Conservation (phyloP, 805 yeast genomes). For the Teunomyces kruisii region DNA sequence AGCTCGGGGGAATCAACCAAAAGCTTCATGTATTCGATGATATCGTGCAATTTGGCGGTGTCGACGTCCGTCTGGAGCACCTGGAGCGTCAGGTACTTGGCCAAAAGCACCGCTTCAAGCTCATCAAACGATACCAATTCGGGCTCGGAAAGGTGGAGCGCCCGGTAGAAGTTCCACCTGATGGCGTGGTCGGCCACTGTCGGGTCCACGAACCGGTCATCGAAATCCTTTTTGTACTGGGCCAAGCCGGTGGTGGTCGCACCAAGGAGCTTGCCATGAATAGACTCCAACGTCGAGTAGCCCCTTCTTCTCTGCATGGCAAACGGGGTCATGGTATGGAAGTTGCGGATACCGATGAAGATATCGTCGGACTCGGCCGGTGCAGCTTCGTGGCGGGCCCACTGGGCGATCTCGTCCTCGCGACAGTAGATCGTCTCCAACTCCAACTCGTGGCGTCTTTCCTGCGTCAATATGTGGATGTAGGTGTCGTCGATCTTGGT, state of each 20-base stretch:
- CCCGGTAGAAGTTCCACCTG: conserved; percentile 22
- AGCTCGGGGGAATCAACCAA: conserved; percentile 34
- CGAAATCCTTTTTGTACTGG: conserved; percentile 12
- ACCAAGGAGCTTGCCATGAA: background rate
- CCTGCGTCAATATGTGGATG: conserved; percentile 71
- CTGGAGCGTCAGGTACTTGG: conserved; percentile 25
- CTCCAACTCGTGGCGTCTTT: conserved; percentile 65
- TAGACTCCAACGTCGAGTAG: background rate
- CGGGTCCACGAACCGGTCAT: conserved; percentile 8
- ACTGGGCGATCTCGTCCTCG: conserved; percentile 34
- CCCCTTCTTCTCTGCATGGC: background rate
- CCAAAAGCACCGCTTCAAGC: conserved; percentile 23
- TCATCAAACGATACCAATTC: conserved; percentile 22
- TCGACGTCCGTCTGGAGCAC: conserved; percentile 9
- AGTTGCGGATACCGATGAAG: conserved; percentile 22
- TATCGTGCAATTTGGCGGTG: conserved; percentile 25
- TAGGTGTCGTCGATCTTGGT: conserved; percentile 60
- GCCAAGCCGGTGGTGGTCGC: background rate
- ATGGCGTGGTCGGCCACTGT: conserved; percentile 17
- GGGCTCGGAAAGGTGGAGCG: conserved; percentile 27
- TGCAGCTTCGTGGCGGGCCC: conserved; percentile 16
- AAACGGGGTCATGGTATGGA: conserved; percentile 37
- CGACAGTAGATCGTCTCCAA: conserved; percentile 69
- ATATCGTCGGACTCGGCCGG: conserved; percentile 20
- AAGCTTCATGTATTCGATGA: conserved; percentile 29